These are phyloP conservation scores for Balakata baccata DNA, from an alignment of 345 rosid genomes.

Conservation along the genomic window DNA sequence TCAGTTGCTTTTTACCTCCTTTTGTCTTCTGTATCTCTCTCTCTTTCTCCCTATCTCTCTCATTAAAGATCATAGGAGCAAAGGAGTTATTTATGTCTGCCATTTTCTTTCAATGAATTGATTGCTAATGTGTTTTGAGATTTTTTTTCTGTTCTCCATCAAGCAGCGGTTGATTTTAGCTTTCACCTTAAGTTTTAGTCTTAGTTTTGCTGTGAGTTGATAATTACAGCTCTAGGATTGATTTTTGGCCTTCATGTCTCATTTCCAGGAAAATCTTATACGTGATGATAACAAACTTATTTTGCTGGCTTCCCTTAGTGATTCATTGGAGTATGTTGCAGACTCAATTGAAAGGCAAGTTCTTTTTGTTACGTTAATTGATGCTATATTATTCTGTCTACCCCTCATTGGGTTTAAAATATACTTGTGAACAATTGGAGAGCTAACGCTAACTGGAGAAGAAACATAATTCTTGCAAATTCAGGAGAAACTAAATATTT, in stretches of 20 bases:
- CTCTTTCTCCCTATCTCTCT: not conserved
- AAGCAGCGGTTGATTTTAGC: not conserved
- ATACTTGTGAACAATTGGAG: slow-evolving; percentile 8
- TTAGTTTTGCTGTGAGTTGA: not conserved
- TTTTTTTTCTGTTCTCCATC: not conserved
- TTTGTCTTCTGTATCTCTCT: no score
- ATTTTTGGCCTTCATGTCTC: not conserved
- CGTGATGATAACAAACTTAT: slow-evolving; percentile 90
- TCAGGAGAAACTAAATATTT: not conserved
- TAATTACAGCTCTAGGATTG: not conserved
- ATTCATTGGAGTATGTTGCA: slow-evolving; percentile 96
- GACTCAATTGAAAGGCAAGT: slow-evolving; percentile 93
- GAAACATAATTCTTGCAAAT: not conserved
- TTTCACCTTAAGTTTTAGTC: not conserved
- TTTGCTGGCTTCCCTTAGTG: slow-evolving; percentile 92
- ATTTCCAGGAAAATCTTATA: slow-evolving; percentile 83
- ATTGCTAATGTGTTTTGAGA: not conserved
- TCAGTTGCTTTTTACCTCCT: not conserved
- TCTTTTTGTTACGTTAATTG: not conserved
- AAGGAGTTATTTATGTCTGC: not conserved
- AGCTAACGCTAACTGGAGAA: not conserved
- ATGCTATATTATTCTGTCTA: slow-evolving; percentile 13
- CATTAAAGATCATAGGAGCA: not conserved
- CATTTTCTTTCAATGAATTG: not conserved
- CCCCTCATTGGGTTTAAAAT: slow-evolving; percentile 6